These are phyloP conservation scores for Delonix regia DNA, from an alignment of 306 rosid genomes.

Conservation along the genomic window DNA sequence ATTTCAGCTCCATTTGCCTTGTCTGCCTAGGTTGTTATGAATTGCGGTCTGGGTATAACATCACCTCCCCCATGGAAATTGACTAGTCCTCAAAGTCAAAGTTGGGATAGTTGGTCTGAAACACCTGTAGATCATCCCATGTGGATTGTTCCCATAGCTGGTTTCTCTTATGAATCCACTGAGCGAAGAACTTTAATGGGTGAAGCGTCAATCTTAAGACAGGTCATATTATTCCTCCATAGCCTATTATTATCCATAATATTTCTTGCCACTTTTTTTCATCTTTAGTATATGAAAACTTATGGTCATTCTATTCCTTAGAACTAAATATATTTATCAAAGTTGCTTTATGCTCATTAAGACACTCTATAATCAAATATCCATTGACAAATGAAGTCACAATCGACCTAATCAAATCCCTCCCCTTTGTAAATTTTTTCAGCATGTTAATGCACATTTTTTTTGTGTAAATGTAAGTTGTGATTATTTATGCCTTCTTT, in stretches of 20 bases:
- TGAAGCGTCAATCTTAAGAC: neutral
- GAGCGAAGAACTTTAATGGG: neutral
- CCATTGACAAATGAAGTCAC: neutral
- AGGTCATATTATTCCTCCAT: neutral
- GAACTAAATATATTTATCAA: neutral
- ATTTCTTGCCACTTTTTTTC: no score
- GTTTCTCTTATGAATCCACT: neutral
- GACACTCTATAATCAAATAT: neutral
- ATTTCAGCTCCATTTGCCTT: no score
- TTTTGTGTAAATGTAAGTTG: neutral
- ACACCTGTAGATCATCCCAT: no score
- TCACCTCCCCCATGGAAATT: no score
- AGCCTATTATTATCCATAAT: no score
- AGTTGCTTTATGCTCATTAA: neutral
- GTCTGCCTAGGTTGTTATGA: no score
- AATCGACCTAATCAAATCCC: neutral
- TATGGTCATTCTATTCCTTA: neutral
- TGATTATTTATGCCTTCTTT: neutral
- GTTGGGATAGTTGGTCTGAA: no score
- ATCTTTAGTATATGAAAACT: neutral
- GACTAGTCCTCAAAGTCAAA: no score
- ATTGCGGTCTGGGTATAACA: no score
- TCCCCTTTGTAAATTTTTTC: neutral
- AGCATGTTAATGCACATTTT: neutral
- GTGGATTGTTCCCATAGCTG: no score